Evolutionary conservation across 129 eudicot species (phyloP).

Genomic region (Chrysanthemum lavandulifolium): DNA sequence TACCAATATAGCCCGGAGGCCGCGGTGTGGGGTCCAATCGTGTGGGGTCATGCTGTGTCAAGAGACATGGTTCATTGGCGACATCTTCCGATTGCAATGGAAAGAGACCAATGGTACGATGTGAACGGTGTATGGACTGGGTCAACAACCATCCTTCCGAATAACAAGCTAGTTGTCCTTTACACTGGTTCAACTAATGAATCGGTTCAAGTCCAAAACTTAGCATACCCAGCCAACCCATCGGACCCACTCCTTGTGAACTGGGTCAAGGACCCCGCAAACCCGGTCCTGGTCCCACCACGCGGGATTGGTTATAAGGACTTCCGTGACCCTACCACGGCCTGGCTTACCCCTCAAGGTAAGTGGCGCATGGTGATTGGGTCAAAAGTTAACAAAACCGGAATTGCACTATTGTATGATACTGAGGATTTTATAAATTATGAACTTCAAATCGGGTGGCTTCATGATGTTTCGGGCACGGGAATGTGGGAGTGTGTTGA

Average conservation of each 20-base stretch:
- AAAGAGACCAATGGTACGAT: conserved; percentile 76
- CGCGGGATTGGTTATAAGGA: conserved; percentile 48
- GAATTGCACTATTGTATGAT: conserved; percentile 65
- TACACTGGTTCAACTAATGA: conserved; percentile 82
- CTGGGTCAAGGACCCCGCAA: conserved; percentile 68
- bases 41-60: conserved; percentile 90
- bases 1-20: conserved; percentile 81
- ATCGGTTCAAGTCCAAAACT: conserved; percentile 72
- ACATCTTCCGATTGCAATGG: conserved; percentile 82
- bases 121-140: conserved; percentile 91
- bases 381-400: conserved; percentile 59
- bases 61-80: conserved; percentile 75
- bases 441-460: conserved; percentile 39
- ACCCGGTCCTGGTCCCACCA: conserved; percentile 78
- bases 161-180: conserved; percentile 59
- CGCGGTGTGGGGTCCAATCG: conserved; percentile 81
- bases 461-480: conserved; percentile 62
- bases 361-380: conserved; percentile 76
- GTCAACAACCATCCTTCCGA: conserved; percentile 76
- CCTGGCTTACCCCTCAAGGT: conserved; percentile 68
- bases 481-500: conserved; percentile 98
- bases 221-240: conserved; percentile 76
- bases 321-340: conserved; percentile 86
- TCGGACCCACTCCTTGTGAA: conserved; percentile 62
- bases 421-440: conserved; percentile 56